These are phyloP conservation scores for Pyracantha coccinea DNA, from an alignment of 331 rosid species.

Conservation along the genomic window DNA sequence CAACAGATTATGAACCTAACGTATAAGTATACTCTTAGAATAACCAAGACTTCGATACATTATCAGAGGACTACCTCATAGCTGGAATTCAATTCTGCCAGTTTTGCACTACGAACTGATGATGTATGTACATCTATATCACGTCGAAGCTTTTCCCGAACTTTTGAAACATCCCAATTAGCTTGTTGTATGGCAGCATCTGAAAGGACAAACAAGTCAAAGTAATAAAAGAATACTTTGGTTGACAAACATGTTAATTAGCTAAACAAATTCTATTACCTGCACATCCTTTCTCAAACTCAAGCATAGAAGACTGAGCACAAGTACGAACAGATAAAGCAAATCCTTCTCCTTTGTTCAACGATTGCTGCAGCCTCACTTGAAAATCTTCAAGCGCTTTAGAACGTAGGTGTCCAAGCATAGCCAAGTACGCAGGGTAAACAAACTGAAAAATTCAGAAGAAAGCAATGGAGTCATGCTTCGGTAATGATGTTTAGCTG, in stretches of 20 bases:
- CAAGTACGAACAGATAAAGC: slow-evolving; percentile 49
- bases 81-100: slow-evolving; percentile 35
- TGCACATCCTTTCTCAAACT: slow-evolving; percentile 64
- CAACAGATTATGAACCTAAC: background rate
- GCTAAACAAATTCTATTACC: slow-evolving; percentile 35
- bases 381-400: slow-evolving; percentile 52
- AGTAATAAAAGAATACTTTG: background rate
- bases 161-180: slow-evolving; percentile 62
- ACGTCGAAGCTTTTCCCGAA: slow-evolving; percentile 58
- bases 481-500: background rate
- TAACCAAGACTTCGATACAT: slow-evolving; percentile 1
- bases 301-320: slow-evolving; percentile 34
- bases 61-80: slow-evolving; percentile 47
- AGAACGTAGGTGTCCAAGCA: slow-evolving; percentile 66
- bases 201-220: slow-evolving; percentile 20
- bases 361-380: slow-evolving; percentile 48
- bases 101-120: slow-evolving; percentile 45
- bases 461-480: background rate
- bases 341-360: slow-evolving; percentile 69
- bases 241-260: background rate
- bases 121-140: slow-evolving; percentile 60
- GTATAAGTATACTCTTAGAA: background rate
- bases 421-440: slow-evolving; percentile 44
- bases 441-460: slow-evolving; percentile 44
- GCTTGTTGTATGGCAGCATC: slow-evolving; percentile 60